Evolutionary conservation across 192 early-diverging fungal species (phyloP), one percentile per base, ranked within the genome.

Genomic region (Coemansia sp.): DNA sequence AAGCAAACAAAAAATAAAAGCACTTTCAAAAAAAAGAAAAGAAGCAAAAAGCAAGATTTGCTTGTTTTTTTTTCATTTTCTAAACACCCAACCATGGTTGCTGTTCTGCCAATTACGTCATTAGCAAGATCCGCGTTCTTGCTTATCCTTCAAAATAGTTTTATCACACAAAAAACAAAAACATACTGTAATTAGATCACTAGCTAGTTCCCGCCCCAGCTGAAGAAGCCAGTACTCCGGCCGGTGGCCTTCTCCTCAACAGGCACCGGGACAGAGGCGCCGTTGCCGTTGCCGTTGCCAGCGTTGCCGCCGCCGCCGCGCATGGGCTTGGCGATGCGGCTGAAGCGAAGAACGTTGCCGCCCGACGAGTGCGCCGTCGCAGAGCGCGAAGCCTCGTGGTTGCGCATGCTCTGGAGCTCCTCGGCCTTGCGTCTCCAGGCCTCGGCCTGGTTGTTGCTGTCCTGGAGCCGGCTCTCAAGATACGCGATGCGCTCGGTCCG

Each of bases 401-500:
- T 64, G 32, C 74, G 70, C 70, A 86, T 75, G 46, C 76, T 84
- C 77, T 88, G 87, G 25, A 89, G 75, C 67, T 89, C 88, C 63
- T 85, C 82, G 11, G 68, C 63, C 82, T 93, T 92, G 77, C 92
- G 90, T 66, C 72, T 84, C 45, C 87, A 88, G 17, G 94, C 70
- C 75, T 95, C 94, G 43, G 85, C 90, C 78, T 97, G 93, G 43
- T 90, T 91, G 82, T 90, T 93, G 64, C 89, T 6, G 45, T 75
- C 72, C 64, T 84, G 89, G 53, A 98, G 73, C 11, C 95, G 83
- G 38, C 72, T 64, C 77, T 99, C 98, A 67, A 99, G 84, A 51
- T 89, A 95, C 63, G 89, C 85, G 54, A 99, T 98, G 64, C 96
- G 92, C 79, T 98, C 96, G 67, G 95, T 97, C 42, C 96, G 88